A percentile compares a stretch with the other conserved stretches of the same genome.
Conservation (phyloP, 495 filamentous ascomycete genomes). For the Penicillium argentinense region DNA sequence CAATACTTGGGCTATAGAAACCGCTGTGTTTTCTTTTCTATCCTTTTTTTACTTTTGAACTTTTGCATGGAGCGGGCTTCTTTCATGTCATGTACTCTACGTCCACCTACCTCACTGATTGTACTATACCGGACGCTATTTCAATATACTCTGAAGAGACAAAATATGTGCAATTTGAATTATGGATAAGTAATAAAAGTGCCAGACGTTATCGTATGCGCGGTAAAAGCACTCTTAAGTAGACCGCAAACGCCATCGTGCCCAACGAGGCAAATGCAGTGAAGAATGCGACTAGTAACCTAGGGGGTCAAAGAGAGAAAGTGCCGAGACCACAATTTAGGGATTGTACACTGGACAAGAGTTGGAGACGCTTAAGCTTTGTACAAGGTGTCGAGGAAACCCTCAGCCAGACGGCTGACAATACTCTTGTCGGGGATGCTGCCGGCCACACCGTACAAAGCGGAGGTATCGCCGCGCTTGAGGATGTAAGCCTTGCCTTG, state of each 20-base stretch:
- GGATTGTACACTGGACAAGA: not conserved
- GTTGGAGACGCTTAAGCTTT: conserved; percentile 62
- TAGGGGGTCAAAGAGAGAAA: not conserved
- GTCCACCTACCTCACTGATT: conserved; percentile 17
- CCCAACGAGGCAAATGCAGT: conserved; percentile 6
- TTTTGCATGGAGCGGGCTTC: conserved; percentile 45
- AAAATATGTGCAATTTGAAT: conserved; percentile 29
- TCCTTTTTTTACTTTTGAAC: conserved; percentile 18
- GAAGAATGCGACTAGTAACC: not conserved
- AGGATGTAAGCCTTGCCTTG: conserved; percentile 56
- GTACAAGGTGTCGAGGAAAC: conserved; percentile 94
- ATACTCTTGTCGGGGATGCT: conserved; percentile 94
- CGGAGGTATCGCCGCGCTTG: conserved; percentile 69
- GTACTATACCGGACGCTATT: conserved; percentile 34
- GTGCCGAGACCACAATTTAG: not conserved
- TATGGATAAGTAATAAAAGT: conserved; percentile 14
- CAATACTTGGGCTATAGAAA: not conserved
- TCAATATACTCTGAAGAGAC: conserved; percentile 5
- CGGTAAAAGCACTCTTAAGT: not conserved
- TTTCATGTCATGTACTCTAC: conserved; percentile 29
- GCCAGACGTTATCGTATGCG: conserved; percentile 10
- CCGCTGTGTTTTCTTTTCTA: conserved; percentile 7
- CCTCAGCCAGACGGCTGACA: conserved; percentile 83
- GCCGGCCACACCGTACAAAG: conserved; percentile 93
- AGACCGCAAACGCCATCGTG: conserved; percentile 8